Conservation (phyloP, 768 basidiomycete genomes). For the Boletellus ananiceps region DNA sequence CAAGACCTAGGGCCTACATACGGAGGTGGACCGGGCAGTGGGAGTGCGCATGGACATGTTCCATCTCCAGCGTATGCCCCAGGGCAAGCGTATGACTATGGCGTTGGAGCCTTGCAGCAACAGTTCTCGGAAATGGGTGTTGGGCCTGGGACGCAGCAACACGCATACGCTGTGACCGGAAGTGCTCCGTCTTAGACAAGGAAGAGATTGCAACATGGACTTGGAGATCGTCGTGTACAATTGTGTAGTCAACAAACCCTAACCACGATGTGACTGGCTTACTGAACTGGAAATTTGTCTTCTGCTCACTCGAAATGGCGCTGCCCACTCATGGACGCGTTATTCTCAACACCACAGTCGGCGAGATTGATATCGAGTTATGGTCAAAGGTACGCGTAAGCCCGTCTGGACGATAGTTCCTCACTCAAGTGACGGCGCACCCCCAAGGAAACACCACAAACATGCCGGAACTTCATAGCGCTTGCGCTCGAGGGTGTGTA, state of each 20-base stretch:
- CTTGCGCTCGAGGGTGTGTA: slow-evolving; percentile 84
- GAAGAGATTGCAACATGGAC: not conserved
- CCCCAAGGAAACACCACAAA: slow-evolving; percentile 82
- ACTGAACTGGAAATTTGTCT: not conserved
- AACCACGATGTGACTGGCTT: slow-evolving; percentile 11
- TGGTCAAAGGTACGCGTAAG: slow-evolving; percentile 72
- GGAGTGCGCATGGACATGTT: slow-evolving; percentile 15
- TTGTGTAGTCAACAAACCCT: slow-evolving; percentile 13
- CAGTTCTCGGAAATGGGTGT: slow-evolving; percentile 32
- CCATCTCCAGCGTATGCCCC: slow-evolving; percentile 17
- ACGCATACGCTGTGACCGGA: slow-evolving; percentile 18
- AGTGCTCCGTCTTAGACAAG: slow-evolving; percentile 14
- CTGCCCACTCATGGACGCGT: slow-evolving; percentile 84
- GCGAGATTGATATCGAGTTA: slow-evolving; percentile 84
- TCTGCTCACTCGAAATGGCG: slow-evolving; percentile 47
- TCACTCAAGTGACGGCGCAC: not conserved
- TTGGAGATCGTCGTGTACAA: not conserved
- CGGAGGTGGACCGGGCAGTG: slow-evolving; percentile 21
- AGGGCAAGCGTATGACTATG: slow-evolving; percentile 21
- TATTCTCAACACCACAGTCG: slow-evolving; percentile 82
- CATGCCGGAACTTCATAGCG: slow-evolving; percentile 87
- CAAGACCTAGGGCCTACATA: slow-evolving; percentile 13
- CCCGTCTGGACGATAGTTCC: not conserved
- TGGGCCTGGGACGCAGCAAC: slow-evolving; percentile 20
- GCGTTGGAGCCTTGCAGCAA: slow-evolving; percentile 22